phyloP scores from a whole-genome alignment of 345 rosid species.

The Gossypium bickii region DNA sequence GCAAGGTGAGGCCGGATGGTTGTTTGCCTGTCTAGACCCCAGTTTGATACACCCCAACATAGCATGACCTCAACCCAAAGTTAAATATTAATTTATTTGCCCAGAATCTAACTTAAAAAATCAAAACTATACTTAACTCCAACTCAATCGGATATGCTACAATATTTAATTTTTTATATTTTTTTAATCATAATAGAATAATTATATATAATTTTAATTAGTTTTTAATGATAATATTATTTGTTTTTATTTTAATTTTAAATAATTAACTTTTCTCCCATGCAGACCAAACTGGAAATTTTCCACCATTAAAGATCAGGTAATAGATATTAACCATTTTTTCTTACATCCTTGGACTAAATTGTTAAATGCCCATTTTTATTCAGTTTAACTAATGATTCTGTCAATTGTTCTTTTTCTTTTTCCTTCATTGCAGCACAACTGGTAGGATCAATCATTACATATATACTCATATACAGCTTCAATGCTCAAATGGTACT shows the following conservation, averaged over 20 bases:
- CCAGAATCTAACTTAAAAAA: too few relatives aligned
- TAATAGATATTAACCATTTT: conserved; percentile 6
- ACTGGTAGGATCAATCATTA: conserved; percentile 24
- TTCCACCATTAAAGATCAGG: conserved; percentile 42
- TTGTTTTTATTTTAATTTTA: accelerated
- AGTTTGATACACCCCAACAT: too few relatives aligned
- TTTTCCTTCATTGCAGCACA: conserved; percentile 38
- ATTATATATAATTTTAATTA: too few relatives aligned
- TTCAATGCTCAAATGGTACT: conserved; percentile 7
- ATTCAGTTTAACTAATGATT: conserved; percentile 19
- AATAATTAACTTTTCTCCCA: not conserved
- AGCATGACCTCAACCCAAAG: too few relatives aligned
- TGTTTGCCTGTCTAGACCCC: too few relatives aligned
- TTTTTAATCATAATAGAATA: too few relatives aligned
- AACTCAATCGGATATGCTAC: too few relatives aligned
- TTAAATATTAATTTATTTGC: too few relatives aligned
- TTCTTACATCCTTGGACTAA: not conserved
- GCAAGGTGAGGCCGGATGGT: too few relatives aligned
- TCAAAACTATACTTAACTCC: too few relatives aligned
- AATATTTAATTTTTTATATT: too few relatives aligned
- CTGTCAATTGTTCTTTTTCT: not conserved
- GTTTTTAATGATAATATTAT: too few relatives aligned
- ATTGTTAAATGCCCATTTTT: not conserved
- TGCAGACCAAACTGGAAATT: conserved; percentile 45
- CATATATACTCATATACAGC: not conserved